Percentiles rank a stretch among this genome's conserved stretches.
These are phyloP conservation scores for Achaetomium macrosporum DNA, from an alignment of 2,329 filamentous ascomycete genomes.

Conservation along the genomic window DNA sequence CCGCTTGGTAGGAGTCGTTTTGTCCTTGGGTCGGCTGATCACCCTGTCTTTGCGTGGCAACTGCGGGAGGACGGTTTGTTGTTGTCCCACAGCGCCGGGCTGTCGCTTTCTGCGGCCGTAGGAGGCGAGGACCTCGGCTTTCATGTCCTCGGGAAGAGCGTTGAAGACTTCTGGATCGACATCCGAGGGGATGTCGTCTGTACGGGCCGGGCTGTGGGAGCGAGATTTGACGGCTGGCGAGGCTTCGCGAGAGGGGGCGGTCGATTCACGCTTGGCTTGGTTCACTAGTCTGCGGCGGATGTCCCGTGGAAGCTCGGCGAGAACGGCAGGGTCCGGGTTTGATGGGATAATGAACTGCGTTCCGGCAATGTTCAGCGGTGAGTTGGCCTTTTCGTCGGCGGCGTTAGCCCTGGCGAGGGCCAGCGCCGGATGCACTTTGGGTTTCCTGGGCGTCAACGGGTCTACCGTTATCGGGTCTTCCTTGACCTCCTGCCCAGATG, in stretches of 20 bases:
- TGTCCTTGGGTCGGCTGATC: constrained; percentile 45
- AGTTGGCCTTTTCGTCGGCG: constrained; percentile 52
- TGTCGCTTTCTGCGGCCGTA: constrained; percentile 43
- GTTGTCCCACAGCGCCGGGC: background rate
- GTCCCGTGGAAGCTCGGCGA: constrained; percentile 77
- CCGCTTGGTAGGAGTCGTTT: constrained; percentile 62
- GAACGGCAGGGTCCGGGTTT: constrained; percentile 72
- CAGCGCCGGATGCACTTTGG: constrained; percentile 49
- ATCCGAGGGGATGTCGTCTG: constrained; percentile 57
- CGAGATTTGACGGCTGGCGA: constrained; percentile 33
- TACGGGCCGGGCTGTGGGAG: constrained; percentile 33
- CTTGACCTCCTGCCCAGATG: constrained; percentile 28
- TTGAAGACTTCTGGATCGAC: constrained; percentile 80
- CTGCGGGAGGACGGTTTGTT: constrained; percentile 36
- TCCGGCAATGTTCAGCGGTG: constrained; percentile 70
- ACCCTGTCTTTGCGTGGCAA: constrained; percentile 53
- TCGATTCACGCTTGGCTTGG: constrained; percentile 38
- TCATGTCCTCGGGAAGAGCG: constrained; percentile 78
- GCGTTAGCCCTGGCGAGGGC: constrained; percentile 45
- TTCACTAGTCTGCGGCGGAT: constrained; percentile 71
- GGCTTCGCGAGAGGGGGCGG: constrained; percentile 26
- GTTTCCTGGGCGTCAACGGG: constrained; percentile 47
- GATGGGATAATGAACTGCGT: constrained; percentile 89
- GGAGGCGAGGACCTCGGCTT: constrained; percentile 71
- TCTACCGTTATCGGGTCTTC: constrained; percentile 52